phyloP scores from a whole-genome alignment of 1,284 basidiomycete species.

The Coniferiporia weirii region DNA sequence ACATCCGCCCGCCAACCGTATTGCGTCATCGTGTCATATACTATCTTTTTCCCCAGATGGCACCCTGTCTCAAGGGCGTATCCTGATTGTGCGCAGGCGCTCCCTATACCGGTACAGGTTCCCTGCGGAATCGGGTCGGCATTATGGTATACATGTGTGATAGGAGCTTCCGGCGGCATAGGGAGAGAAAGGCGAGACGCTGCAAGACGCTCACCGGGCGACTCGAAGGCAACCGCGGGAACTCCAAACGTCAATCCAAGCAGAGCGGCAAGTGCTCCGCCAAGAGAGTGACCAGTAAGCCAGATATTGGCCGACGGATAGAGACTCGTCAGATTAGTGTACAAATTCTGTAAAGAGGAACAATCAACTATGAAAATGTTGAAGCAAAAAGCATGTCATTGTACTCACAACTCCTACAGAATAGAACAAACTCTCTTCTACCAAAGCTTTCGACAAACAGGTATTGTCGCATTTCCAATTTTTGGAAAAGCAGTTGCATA shows the following conservation, averaged over 20 bases:
- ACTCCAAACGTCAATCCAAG: constrained; percentile 92
- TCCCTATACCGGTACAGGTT: constrained; percentile 63
- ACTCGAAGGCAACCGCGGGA: constrained; percentile 89
- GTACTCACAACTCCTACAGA: constrained; percentile 67
- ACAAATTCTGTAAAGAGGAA: constrained; percentile 50
- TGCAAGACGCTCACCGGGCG: constrained; percentile 87
- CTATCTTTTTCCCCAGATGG: constrained; percentile 64
- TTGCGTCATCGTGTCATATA: constrained; percentile 83
- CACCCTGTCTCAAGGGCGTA: constrained; percentile 70
- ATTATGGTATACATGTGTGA: constrained; percentile 77
- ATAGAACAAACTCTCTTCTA: constrained; percentile 91
- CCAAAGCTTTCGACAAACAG: constrained; percentile 81
- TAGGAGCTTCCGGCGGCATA: constrained; percentile 43
- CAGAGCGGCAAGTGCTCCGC: constrained; percentile 83
- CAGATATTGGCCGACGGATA: constrained; percentile 88
- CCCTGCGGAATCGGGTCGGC: constrained; percentile 81
- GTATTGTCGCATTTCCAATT: constrained; percentile 73
- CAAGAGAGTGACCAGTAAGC: constrained; percentile 87
- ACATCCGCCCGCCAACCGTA: constrained; percentile 78
- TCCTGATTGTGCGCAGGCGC: constrained; percentile 60
- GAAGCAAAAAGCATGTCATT: constrained; percentile 1
- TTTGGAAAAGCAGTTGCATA: constrained; percentile 85
- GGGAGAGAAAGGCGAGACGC: constrained; percentile 84
- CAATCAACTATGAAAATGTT: constrained; percentile 1
- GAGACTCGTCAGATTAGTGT: constrained; percentile 75